phyloP scores from a whole-genome alignment of 352 stramenopile species.

The Pythium rishiriense region DNA sequence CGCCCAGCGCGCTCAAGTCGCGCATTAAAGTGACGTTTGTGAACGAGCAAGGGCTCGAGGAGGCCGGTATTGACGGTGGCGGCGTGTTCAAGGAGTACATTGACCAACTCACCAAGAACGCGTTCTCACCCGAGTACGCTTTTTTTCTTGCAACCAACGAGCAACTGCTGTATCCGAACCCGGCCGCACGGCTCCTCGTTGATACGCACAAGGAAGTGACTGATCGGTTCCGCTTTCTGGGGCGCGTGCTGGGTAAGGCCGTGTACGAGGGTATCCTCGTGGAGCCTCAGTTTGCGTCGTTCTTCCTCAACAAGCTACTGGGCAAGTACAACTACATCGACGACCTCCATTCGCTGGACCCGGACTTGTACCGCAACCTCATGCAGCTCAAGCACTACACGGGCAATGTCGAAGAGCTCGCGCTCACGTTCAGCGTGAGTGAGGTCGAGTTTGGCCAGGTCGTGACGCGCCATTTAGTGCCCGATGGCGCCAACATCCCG shows the following conservation, averaged over 20 bases:
- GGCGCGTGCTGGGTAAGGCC: slow-evolving; percentile 94
- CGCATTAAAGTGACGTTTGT: slow-evolving; percentile 91
- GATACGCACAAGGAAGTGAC: slow-evolving; percentile 75
- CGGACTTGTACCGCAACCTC: slow-evolving; percentile 94
- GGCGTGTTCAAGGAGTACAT: slow-evolving; percentile 98
- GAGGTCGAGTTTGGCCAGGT: slow-evolving; percentile 75
- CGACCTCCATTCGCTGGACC: slow-evolving; percentile 93
- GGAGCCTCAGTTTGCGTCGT: slow-evolving; percentile 95
- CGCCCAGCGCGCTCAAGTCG: slow-evolving; percentile 73
- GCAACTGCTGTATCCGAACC: slow-evolving; percentile 95
- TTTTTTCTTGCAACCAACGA: slow-evolving; percentile 87
- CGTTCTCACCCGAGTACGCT: slow-evolving; percentile 84
- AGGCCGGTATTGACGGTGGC: slow-evolving; percentile 96
- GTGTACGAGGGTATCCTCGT: slow-evolving; percentile 97
- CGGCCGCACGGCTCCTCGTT: slow-evolving; percentile 73
- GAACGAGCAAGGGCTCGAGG: slow-evolving; percentile 93
- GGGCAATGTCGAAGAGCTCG: slow-evolving; percentile 89
- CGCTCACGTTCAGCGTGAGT: slow-evolving; percentile 94
- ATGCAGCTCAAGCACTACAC: slow-evolving; percentile 96
- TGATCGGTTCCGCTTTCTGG: slow-evolving; percentile 95
- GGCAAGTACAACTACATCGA: slow-evolving; percentile 87
- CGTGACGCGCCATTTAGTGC: slow-evolving; percentile 75
- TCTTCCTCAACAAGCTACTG: slow-evolving; percentile 97
- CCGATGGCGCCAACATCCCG: slow-evolving; percentile 76
- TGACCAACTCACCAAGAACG: slow-evolving; percentile 86